A percentile compares a stretch with the other conserved stretches of the same genome.
Conservation (phyloP, 352 stramenopile genomes). For the Globisporangium radiosum region DNA sequence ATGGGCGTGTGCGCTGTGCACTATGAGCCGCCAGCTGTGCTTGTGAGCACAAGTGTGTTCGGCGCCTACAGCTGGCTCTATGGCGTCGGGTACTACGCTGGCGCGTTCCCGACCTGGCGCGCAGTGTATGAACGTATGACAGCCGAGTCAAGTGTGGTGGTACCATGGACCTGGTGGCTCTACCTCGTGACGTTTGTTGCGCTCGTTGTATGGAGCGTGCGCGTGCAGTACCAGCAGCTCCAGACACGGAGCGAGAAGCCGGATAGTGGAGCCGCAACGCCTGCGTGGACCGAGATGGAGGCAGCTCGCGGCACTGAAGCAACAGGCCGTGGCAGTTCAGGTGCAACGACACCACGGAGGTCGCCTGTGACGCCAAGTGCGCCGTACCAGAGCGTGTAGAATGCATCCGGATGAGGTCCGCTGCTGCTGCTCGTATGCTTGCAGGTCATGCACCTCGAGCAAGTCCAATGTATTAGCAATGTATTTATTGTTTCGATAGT, state of each 20-base stretch:
- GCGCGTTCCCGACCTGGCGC: constrained; percentile 15
- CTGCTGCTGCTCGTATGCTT: not conserved
- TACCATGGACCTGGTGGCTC: constrained; percentile 17
- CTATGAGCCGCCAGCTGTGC: constrained; percentile 12
- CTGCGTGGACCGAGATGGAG: not conserved
- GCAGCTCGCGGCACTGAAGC: not conserved
- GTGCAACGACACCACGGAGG: not conserved
- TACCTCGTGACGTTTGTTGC: constrained; percentile 15
- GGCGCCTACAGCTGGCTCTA: constrained; percentile 20
- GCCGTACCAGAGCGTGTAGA: constrained; percentile 4
- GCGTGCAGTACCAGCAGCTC: constrained; percentile 15
- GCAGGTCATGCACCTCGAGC: too few species aligned
- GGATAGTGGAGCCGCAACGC: too few species aligned
- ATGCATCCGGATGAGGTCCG: not conserved
- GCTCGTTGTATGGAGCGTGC: constrained; percentile 14
- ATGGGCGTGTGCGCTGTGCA: constrained; percentile 4
- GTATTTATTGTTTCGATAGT: too few species aligned
- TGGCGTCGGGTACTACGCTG: constrained; percentile 26
- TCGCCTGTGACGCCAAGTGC: not conserved
- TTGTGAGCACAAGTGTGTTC: constrained; percentile 22
- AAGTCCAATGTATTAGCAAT: too few species aligned
- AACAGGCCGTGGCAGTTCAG: not conserved
- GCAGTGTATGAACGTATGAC: not conserved
- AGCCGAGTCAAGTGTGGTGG: too few species aligned
- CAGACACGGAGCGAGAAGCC: too few species aligned